Evolutionary conservation across 2,329 filamentous ascomycete genomes (phyloP).

Genomic region (Akanthomyces uredinophilus): DNA sequence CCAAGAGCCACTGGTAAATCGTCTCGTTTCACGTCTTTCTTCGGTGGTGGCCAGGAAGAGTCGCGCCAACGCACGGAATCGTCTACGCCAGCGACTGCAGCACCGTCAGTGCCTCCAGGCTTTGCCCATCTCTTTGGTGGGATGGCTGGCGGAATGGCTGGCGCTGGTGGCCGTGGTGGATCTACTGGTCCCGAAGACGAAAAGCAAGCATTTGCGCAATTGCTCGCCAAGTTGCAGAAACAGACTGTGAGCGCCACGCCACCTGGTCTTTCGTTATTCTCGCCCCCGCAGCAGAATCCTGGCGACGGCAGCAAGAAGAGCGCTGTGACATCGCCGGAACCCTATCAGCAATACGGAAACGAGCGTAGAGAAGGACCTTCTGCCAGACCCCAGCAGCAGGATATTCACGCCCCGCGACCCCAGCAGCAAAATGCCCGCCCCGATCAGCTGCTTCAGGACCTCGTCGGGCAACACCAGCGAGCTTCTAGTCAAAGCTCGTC

Average conservation of each 20-base stretch:
- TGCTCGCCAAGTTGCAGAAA: constrained; percentile 74
- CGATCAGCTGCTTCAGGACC: constrained; percentile 57
- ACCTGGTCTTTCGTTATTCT: constrained; percentile 38
- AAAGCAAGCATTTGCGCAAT: constrained; percentile 77
- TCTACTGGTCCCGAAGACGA: constrained; percentile 52
- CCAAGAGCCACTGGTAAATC: constrained; percentile 59
- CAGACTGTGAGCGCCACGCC: constrained; percentile 45
- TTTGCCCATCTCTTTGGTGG: constrained; percentile 11
- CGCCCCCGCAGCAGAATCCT: constrained; percentile 33
- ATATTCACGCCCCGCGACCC: constrained; percentile 48
- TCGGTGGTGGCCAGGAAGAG: constrained; percentile 49
- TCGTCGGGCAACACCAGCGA: constrained; percentile 55
- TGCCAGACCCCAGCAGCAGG: constrained; percentile 40
- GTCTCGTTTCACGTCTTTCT: constrained; percentile 83
- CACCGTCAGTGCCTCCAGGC: constrained; percentile 13
- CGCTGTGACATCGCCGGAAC: constrained; percentile 41
- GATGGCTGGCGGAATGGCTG: not conserved
- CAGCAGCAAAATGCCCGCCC: constrained; percentile 48
- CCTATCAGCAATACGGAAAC: constrained; percentile 42
- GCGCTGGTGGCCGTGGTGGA: constrained; percentile 18
- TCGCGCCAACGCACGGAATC: constrained; percentile 45
- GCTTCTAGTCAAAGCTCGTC: constrained; percentile 45
- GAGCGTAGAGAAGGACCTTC: constrained; percentile 41
- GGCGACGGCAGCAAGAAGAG: constrained; percentile 30
- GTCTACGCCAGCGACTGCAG: constrained; percentile 30